phyloP scores from a whole-genome alignment of 1,284 basidiomycete species.

The Rhodotorula sp. region DNA sequence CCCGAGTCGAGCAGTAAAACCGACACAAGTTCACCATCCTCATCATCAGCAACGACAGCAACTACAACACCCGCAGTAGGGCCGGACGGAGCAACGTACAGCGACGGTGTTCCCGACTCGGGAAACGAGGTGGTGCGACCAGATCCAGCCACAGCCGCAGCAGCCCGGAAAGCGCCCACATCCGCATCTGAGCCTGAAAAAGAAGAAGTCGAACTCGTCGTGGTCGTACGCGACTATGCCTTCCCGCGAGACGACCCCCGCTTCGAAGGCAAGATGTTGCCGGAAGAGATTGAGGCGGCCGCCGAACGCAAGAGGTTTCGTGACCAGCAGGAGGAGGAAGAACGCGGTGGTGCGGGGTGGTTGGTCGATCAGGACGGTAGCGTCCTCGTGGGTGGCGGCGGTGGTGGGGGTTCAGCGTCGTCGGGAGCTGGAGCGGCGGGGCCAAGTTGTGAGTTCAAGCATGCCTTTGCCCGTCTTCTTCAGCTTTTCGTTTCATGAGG shows the following conservation, averaged over 20 bases:
- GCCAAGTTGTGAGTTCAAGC: not conserved
- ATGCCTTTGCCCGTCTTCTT: too few species aligned
- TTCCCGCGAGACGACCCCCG: constrained; percentile 18
- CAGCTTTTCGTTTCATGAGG: not conserved
- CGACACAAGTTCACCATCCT: too few species aligned
- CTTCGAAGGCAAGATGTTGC: constrained; percentile 5
- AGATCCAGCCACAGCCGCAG: not conserved
- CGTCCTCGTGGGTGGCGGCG: not conserved
- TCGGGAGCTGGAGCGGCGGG: not conserved
- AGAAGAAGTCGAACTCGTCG: not conserved
- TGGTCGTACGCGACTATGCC: constrained; percentile 24
- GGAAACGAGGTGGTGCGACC: not conserved
- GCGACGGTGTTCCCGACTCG: too few species aligned
- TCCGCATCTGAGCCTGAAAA: not conserved
- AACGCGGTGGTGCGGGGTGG: not conserved
- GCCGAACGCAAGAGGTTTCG: constrained; percentile 14
- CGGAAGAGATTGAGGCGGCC: constrained; percentile 10
- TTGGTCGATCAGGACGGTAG: not conserved
- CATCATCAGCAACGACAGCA: too few species aligned
- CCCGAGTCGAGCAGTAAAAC: too few species aligned
- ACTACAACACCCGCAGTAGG: too few species aligned
- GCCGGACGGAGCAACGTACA: too few species aligned
- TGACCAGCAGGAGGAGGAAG: not conserved
- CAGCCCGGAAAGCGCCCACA: not conserved
- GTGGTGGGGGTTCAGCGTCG: not conserved